phyloP scores from a whole-genome alignment of 1,284 basidiomycete species.

The Irpex sp. region DNA sequence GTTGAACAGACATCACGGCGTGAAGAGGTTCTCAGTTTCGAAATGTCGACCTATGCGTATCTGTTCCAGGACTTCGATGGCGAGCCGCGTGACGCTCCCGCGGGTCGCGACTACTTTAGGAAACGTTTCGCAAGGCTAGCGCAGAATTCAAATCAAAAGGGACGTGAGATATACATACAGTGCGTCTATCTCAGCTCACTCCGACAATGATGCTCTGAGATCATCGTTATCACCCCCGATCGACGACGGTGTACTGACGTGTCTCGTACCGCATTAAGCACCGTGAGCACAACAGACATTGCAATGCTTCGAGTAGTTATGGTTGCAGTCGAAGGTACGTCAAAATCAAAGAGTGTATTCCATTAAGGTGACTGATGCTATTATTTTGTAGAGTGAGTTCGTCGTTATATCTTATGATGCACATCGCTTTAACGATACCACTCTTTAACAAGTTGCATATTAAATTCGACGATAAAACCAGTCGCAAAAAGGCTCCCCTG shows the following conservation, averaged over 20 bases:
- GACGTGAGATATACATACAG: conserved; percentile 90
- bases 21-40: conserved; percentile 4
- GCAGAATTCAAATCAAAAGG: conserved; percentile 79
- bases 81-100: conserved; percentile 60
- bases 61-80: conserved; percentile 70
- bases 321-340: conserved; percentile 87
- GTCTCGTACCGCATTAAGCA: conserved; percentile 39
- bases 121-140: conserved; percentile 80
- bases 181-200: conserved; percentile 38
- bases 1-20: neutral
- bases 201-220: neutral
- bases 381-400: conserved; percentile 65
- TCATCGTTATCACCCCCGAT: neutral
- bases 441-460: no score
- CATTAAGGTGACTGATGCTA: conserved; percentile 11
- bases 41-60: conserved; percentile 3
- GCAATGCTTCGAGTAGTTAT: conserved; percentile 88
- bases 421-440: no score
- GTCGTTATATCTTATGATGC: conserved; percentile 27
- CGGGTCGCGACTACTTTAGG: conserved; percentile 90
- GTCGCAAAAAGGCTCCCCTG: no score
- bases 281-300: conserved; percentile 93
- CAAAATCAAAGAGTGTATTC: conserved; percentile 3
- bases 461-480: no score
- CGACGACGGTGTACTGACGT: conserved; percentile 6